A percentile compares a stretch with the other conserved stretches of the same genome.
phyloP scores from a whole-genome alignment of 805 yeast genomes.

The Pichia nakasei region DNA sequence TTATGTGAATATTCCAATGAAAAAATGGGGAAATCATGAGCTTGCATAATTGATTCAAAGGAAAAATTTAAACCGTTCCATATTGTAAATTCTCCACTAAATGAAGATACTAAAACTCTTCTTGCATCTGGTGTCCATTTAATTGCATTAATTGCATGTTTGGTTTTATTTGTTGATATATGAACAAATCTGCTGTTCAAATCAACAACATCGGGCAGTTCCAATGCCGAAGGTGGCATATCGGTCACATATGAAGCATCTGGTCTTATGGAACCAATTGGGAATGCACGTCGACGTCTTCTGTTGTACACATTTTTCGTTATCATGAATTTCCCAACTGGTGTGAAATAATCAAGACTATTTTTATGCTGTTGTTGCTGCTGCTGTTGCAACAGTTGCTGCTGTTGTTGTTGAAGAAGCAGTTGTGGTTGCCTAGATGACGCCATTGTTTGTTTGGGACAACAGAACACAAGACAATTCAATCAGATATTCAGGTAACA shows the following conservation, averaged over 20 bases:
- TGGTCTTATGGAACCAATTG: conserved; percentile 52
- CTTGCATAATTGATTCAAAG: conserved; percentile 97
- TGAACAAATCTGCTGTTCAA: conserved; percentile 79
- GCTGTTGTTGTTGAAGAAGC: background rate
- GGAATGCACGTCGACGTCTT: conserved; percentile 24
- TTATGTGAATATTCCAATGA: conserved; percentile 75
- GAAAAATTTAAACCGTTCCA: conserved; percentile 96
- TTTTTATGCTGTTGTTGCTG: conserved; percentile 37
- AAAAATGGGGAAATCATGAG: conserved; percentile 87
- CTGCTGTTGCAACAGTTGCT: conserved; percentile 3
- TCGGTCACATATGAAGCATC: conserved; percentile 58
- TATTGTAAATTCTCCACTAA: conserved; percentile 90
- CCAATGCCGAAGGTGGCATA: conserved; percentile 52
- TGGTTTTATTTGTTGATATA: conserved; percentile 81
- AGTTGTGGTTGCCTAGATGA: background rate
- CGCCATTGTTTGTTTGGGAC: background rate
- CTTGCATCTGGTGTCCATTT: conserved; percentile 97
- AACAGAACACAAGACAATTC: too few species aligned
- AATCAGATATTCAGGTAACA: too few species aligned
- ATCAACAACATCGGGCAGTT: conserved; percentile 46
- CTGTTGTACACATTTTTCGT: conserved; percentile 36
- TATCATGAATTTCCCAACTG: conserved; percentile 56
- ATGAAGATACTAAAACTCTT: conserved; percentile 79
- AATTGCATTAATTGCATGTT: conserved; percentile 83
- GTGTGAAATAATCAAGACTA: conserved; percentile 71